These are phyloP conservation scores for Xylariaceae sp. DNA, from an alignment of 2,329 filamentous ascomycete species.

Conservation along the genomic window DNA sequence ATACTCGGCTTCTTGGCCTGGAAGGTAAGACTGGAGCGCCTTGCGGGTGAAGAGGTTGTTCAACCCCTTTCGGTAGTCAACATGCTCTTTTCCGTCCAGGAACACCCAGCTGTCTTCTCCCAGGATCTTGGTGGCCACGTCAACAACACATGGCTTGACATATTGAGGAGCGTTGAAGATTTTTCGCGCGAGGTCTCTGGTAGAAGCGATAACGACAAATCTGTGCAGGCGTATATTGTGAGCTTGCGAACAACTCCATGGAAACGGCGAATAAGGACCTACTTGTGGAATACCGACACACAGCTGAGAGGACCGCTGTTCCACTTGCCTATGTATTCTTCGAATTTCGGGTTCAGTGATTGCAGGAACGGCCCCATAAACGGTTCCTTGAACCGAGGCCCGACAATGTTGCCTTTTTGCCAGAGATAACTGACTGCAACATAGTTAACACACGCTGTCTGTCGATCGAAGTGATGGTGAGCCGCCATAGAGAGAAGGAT, in stretches of 20 bases:
- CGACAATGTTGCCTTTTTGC: constrained; percentile 72
- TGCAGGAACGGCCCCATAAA: constrained; percentile 96
- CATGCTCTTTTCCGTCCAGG: constrained; percentile 88
- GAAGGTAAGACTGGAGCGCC: constrained; percentile 83
- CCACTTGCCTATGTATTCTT: constrained; percentile 91
- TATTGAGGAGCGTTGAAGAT: constrained; percentile 91
- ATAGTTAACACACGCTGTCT: constrained; percentile 9
- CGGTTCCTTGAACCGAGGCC: constrained; percentile 71
- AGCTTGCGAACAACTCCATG: not conserved
- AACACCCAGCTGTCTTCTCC: constrained; percentile 95
- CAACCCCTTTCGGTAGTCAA: constrained; percentile 95
- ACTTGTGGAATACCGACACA: constrained; percentile 99
- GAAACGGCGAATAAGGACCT: constrained; percentile 31
- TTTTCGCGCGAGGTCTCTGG: constrained; percentile 91
- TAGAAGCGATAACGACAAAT: constrained; percentile 95
- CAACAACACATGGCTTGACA: constrained; percentile 95
- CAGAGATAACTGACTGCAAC: constrained; percentile 66
- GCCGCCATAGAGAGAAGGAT: not conserved
- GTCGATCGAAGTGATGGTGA: too few relatives aligned
- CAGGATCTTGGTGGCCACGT: constrained; percentile 88
- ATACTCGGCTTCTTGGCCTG: constrained; percentile 89
- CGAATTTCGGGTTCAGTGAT: constrained; percentile 87
- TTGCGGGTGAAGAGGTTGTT: constrained; percentile 92
- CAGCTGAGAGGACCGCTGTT: constrained; percentile 86
- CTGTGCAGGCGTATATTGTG: constrained; percentile 40